A percentile compares a stretch with the other conserved stretches of the same genome.
Conservation (phyloP, 2,329 filamentous ascomycete genomes). For the Epichloe baconii region DNA sequence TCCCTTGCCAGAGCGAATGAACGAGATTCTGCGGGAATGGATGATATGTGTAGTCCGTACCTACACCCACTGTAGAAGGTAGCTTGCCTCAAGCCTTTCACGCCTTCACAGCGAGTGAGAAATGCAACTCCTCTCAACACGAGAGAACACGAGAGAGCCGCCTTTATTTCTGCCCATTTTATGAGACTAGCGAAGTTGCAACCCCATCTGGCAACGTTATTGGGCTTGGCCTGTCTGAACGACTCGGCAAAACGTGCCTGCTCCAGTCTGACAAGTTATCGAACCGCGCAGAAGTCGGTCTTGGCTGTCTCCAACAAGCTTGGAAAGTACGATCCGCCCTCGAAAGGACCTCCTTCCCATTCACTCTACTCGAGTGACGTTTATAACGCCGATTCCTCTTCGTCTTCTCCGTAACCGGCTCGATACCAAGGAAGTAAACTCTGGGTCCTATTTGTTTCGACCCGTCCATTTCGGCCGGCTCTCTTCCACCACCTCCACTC, state of each 20-base stretch:
- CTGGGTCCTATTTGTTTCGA: slow-evolving; percentile 1
- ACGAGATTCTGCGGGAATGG: neutral
- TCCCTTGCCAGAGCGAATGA: neutral
- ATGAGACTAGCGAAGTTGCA: no score
- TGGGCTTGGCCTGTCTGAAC: neutral
- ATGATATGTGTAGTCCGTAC: neutral
- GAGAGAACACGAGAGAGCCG: no score
- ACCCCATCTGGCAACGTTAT: no score
- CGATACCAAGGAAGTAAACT: neutral
- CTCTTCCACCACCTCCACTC: neutral
- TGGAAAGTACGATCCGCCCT: neutral
- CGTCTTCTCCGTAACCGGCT: neutral
- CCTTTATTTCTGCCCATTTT: no score
- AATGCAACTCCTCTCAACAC: no score
- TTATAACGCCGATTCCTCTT: neutral
- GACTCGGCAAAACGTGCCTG: neutral
- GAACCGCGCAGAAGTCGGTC: neutral
- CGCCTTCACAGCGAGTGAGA: neutral
- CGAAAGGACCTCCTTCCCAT: neutral
- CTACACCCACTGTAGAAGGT: neutral
- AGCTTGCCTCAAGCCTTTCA: neutral
- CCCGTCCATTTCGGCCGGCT: slow-evolving; percentile 1
- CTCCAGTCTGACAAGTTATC: neutral
- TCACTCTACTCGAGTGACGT: neutral
- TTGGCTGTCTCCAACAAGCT: neutral